Conservation (phyloP, 331 rosid genomes). For the Quercus tomentella region DNA sequence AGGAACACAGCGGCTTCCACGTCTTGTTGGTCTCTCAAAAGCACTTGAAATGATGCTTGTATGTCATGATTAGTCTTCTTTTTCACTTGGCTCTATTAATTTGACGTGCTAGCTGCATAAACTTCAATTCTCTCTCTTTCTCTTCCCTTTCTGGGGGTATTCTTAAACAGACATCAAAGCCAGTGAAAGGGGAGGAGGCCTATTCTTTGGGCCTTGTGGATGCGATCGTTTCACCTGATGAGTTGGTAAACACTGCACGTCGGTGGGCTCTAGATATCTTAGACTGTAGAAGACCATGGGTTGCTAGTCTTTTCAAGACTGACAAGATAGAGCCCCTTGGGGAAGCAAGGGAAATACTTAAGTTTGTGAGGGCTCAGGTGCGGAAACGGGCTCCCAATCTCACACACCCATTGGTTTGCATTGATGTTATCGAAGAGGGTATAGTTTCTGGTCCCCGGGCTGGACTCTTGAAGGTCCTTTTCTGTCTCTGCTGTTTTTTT, state of each 20-base stretch:
- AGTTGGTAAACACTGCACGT: conserved; percentile 73
- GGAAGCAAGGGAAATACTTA: conserved; percentile 88
- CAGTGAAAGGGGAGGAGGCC: conserved; percentile 85
- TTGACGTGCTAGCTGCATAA: conserved; percentile 5
- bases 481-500: conserved; percentile 19
- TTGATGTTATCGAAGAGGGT: conserved; percentile 85
- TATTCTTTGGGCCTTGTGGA: conserved; percentile 78
- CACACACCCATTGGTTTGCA: conserved; percentile 80
- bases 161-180: conserved; percentile 63
- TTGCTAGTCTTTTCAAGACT: conserved; percentile 77
- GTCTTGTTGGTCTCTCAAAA: conserved; percentile 94
- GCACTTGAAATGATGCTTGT: conserved; percentile 95
- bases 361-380: conserved; percentile 71
- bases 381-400: conserved; percentile 84
- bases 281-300: conserved; percentile 69
- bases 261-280: conserved; percentile 79
- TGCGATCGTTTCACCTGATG: conserved; percentile 61
- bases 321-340: conserved; percentile 83
- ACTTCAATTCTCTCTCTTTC: conserved; percentile 13
- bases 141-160: not conserved
- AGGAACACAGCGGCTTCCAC: conserved; percentile 99
- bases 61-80: conserved; percentile 17
- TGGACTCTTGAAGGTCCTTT: conserved; percentile 86
- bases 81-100: not conserved
- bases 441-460: conserved; percentile 73